Evolutionary conservation across 2,329 filamentous ascomycete genomes (phyloP).

Genomic region (Exophiala sp.): DNA sequence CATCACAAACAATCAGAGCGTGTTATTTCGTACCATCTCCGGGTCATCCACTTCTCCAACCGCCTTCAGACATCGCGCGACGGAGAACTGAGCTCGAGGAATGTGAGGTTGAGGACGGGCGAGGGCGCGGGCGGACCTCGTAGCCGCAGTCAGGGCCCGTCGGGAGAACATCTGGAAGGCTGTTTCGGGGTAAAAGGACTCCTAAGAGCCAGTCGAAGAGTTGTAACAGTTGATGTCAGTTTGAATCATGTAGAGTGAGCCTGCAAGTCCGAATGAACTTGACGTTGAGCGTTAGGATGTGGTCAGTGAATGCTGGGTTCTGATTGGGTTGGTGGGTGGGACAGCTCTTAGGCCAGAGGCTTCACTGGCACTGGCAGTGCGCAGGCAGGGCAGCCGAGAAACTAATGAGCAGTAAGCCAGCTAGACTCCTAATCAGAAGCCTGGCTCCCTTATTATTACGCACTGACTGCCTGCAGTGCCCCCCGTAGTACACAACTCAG

Average conservation of each 20-base stretch:
- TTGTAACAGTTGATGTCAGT: constrained; percentile 7
- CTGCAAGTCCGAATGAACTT: constrained; percentile 4
- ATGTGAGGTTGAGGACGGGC: constrained; percentile 16
- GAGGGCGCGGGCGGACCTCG: constrained; percentile 32
- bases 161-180: constrained; percentile 41
- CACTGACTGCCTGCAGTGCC: neutral
- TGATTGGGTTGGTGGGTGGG: constrained; percentile 13
- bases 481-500: neutral
- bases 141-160: constrained; percentile 37
- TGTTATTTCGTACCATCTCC: constrained; percentile 36
- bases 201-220: constrained; percentile 7
- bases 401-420: too few species aligned
- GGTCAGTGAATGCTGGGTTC: constrained; percentile 7
- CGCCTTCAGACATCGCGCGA: constrained; percentile 35
- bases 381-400: too few species aligned
- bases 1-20: constrained; percentile 19
- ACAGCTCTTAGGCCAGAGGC: constrained; percentile 3
- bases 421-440: neutral
- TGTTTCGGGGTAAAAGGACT: constrained; percentile 7
- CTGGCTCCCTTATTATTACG: neutral
- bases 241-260: constrained; percentile 10
- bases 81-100: constrained; percentile 40
- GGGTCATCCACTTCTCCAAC: constrained; percentile 39
- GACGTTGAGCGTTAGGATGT: constrained; percentile 10
- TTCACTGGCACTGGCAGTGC: neutral